Percentiles rank a stretch among this genome's conserved stretches.
phyloP scores from a whole-genome alignment of 1,284 basidiomycete genomes.

The Sparassis latifolia region DNA sequence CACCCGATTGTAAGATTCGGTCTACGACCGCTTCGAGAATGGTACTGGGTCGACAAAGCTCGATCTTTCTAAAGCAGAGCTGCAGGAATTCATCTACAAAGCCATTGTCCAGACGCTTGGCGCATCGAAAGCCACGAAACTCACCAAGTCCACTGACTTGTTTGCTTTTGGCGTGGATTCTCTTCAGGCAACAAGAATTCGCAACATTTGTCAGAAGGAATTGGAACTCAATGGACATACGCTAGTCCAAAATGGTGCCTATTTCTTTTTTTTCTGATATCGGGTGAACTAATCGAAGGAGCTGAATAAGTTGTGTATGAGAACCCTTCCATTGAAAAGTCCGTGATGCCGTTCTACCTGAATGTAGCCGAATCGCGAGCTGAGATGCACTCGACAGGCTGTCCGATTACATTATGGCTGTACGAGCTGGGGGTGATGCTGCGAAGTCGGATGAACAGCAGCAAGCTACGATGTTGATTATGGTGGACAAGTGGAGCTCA shows the following conservation, averaged over 20 bases:
- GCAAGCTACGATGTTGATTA: slow-evolving; percentile 31
- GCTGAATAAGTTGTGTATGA: slow-evolving; percentile 34
- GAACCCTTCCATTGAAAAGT: slow-evolving; percentile 33
- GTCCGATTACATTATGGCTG: slow-evolving; percentile 20
- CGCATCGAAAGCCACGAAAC: slow-evolving; percentile 24
- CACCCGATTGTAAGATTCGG: slow-evolving; percentile 18
- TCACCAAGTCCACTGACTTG: slow-evolving; percentile 23
- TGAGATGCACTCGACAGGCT: slow-evolving; percentile 8
- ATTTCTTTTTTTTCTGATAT: background rate
- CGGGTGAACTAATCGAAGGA: no score
- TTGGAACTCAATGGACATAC: slow-evolving; percentile 29
- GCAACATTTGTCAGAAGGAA: slow-evolving; percentile 43
- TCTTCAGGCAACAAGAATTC: slow-evolving; percentile 46
- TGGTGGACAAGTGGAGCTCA: slow-evolving; percentile 35
- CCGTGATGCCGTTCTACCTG: slow-evolving; percentile 2
- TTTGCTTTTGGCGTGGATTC: slow-evolving; percentile 46
- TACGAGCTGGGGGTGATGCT: slow-evolving; percentile 21
- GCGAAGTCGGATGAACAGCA: slow-evolving; percentile 13
- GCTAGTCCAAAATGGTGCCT: slow-evolving; percentile 33
- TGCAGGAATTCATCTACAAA: slow-evolving; percentile 32
- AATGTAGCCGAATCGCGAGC: no score
- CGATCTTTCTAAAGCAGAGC: slow-evolving; percentile 16
- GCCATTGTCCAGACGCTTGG: slow-evolving; percentile 30
- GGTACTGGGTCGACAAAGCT: slow-evolving; percentile 31
- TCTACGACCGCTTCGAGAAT: slow-evolving; percentile 42